phyloP scores from a whole-genome alignment of 129 eudicot genomes.

The Chrysanthemum lavandulifolium region DNA sequence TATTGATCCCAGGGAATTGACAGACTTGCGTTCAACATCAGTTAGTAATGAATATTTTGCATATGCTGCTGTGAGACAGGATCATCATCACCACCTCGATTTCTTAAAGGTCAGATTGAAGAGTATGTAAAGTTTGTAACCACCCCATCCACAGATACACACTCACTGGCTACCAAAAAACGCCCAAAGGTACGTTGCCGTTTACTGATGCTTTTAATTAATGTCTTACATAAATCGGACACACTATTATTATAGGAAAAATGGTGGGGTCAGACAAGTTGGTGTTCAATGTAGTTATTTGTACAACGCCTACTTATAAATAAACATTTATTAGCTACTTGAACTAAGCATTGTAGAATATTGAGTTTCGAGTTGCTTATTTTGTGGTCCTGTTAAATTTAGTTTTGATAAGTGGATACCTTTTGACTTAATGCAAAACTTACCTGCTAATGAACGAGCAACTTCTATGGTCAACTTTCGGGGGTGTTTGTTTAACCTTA shows the following conservation, averaged over 20 bases:
- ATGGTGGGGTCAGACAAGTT: background rate
- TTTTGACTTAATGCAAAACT: no score
- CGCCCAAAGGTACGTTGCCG: slow-evolving; percentile 58
- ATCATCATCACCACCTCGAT: slow-evolving; percentile 65
- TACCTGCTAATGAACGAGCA: no score
- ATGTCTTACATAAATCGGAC: slow-evolving; percentile 7
- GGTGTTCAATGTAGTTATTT: background rate
- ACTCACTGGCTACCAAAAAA: slow-evolving; percentile 46
- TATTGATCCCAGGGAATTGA: slow-evolving; percentile 76
- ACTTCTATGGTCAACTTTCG: no score
- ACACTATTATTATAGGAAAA: background rate
- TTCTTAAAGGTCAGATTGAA: slow-evolving; percentile 49
- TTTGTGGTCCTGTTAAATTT: no score
- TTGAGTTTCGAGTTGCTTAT: no score
- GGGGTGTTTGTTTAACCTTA: no score
- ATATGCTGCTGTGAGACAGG: slow-evolving; percentile 61
- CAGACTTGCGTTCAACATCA: slow-evolving; percentile 89
- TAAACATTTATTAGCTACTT: no score
- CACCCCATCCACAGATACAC: slow-evolving; percentile 36
- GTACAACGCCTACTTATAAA: background rate
- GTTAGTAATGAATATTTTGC: slow-evolving; percentile 89
- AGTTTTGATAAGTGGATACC: no score
- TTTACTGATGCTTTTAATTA: background rate
- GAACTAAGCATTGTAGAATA: no score
- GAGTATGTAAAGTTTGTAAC: slow-evolving; percentile 50